phyloP scores from a whole-genome alignment of 495 filamentous ascomycete genomes.

The Aspergillus kassunensis region DNA sequence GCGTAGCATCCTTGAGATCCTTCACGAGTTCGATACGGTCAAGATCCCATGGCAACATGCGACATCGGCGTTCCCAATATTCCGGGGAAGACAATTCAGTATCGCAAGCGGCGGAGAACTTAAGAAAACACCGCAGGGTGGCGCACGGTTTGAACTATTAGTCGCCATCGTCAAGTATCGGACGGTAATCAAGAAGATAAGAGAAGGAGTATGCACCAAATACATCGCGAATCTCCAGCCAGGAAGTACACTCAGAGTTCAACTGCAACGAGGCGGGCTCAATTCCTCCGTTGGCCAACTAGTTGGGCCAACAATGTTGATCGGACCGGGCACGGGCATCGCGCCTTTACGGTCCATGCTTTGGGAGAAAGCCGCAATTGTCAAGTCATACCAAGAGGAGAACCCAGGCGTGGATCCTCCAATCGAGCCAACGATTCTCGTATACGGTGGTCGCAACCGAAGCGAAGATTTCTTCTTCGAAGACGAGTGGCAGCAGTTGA shows the following conservation, averaged over 20 bases:
- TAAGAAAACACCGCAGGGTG: conserved; percentile 34
- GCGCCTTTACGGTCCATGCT: conserved; percentile 82
- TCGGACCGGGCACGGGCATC: conserved; percentile 87
- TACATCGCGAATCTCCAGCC: conserved; percentile 64
- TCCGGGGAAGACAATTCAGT: conserved; percentile 81
- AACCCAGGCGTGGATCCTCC: conserved; percentile 25
- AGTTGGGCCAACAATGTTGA: conserved; percentile 63
- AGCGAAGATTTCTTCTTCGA: conserved; percentile 74
- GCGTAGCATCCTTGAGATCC: conserved; percentile 83
- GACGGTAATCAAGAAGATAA: conserved; percentile 78
- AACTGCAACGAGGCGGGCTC: conserved; percentile 55
- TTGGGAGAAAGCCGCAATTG: conserved; percentile 55
- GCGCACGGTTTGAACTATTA: conserved; percentile 65
- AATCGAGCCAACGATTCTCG: conserved; percentile 45
- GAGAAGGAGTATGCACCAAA: conserved; percentile 85
- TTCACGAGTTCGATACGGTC: conserved; percentile 84
- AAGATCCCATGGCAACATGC: conserved; percentile 72
- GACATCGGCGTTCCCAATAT: conserved; percentile 64
- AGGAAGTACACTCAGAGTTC: conserved; percentile 55
- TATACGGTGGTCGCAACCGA: conserved; percentile 78
- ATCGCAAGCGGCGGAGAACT: conserved; percentile 69
- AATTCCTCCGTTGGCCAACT: conserved; percentile 45
- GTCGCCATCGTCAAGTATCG: conserved; percentile 90
- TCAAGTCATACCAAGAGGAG: conserved; percentile 36
- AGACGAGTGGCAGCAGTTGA: conserved; percentile 61